Conservation (phyloP, 805 yeast genomes). For the Candida fluviatilis region DNA sequence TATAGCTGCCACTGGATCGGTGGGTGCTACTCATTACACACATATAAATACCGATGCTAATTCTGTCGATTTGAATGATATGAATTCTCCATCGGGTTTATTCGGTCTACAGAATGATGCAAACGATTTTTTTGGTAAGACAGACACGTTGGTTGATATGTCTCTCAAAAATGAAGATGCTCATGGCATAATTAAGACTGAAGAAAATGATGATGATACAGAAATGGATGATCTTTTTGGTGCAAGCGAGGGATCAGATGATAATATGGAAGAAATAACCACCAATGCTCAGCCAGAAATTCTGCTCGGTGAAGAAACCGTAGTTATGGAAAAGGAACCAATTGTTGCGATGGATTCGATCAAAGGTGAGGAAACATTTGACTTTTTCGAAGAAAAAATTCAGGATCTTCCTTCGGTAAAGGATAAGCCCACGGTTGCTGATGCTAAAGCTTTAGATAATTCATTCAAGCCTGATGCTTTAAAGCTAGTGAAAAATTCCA, state of each 20-base stretch:
- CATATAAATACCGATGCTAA: neutral
- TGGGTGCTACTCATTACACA: neutral
- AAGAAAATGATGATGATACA: slow-evolving; percentile 15
- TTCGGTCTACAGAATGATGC: slow-evolving; percentile 8
- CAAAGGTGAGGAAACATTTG: slow-evolving; percentile 20
- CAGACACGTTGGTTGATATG: neutral
- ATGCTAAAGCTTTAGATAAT: neutral
- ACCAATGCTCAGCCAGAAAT: neutral
- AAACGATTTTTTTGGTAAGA: slow-evolving; percentile 9
- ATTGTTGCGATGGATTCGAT: neutral
- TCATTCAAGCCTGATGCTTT: neutral
- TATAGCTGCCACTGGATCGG: slow-evolving; percentile 3
- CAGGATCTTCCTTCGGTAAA: neutral
- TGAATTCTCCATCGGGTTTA: slow-evolving; percentile 11
- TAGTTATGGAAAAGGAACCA: neutral
- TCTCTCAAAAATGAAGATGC: neutral
- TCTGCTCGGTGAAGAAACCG: neutral
- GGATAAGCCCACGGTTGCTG: neutral
- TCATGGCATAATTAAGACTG: slow-evolving; percentile 1
- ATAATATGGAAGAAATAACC: slow-evolving; percentile 2
- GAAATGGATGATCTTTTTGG: slow-evolving; percentile 19
- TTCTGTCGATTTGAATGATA: slow-evolving; percentile 8
- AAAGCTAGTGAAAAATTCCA: neutral
- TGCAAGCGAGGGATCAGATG: slow-evolving; percentile 8
- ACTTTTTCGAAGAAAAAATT: slow-evolving; percentile 7